phyloP scores from a whole-genome alignment of 129 eudicot species.

The Tagetes erecta region DNA sequence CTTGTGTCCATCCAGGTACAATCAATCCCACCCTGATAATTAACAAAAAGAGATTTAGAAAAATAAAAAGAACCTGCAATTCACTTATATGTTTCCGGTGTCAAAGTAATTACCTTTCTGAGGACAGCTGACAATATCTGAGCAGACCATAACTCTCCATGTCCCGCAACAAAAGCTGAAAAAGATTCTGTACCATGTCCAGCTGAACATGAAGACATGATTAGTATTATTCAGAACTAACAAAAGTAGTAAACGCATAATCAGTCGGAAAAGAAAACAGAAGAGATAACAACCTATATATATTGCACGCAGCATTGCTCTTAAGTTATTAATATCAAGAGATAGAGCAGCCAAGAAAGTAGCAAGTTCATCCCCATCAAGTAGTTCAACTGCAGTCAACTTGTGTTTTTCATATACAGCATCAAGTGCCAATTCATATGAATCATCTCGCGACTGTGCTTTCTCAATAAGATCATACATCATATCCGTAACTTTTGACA shows the following conservation, averaged over 20 bases:
- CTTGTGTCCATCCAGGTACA: conserved; percentile 98
- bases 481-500: conserved; percentile 99
- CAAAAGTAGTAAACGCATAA: not conserved
- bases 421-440: conserved; percentile 71
- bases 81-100: conserved; percentile 6
- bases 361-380: conserved; percentile 77
- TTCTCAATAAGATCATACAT: conserved; percentile 89
- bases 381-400: conserved; percentile 70
- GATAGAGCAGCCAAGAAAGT: conserved; percentile 59
- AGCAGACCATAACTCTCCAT: conserved; percentile 99
- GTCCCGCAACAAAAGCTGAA: conserved; percentile 94
- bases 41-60: conserved; percentile 3
- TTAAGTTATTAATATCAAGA: conserved; percentile 72
- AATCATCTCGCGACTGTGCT: conserved; percentile 81
- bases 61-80: not conserved
- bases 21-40: conserved; percentile 64
- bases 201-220: conserved; percentile 53
- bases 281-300: conserved; percentile 60
- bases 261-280: conserved; percentile 9
- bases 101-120: conserved; percentile 55
- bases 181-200: conserved; percentile 97
- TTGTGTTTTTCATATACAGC: conserved; percentile 88
- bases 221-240: conserved; percentile 1
- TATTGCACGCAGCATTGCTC: conserved; percentile 93
- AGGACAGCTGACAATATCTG: conserved; percentile 71